Evolutionary conservation across 1,139 yeast species (phyloP).

Genomic region (Yamadazyma songkhlaensis): DNA sequence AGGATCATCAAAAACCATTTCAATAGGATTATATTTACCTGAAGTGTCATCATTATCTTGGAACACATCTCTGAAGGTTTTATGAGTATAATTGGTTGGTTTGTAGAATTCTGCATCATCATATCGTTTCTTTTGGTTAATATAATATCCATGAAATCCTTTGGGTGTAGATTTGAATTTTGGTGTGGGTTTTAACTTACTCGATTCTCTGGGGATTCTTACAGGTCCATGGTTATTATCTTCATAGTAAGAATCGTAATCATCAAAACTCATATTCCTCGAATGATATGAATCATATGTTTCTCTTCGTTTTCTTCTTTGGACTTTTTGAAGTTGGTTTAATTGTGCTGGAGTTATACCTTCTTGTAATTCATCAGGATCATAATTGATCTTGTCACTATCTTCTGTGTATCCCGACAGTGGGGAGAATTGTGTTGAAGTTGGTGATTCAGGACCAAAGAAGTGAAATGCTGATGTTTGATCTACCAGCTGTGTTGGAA

Average conservation of each 20-base stretch:
- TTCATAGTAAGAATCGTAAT: constrained; percentile 6
- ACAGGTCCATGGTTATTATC: constrained; percentile 1
- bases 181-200: constrained; percentile 3
- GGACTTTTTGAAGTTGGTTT: constrained; percentile 22
- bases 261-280: constrained; percentile 1
- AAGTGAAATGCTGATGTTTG: not conserved
- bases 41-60: constrained; percentile 28
- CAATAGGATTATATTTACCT: constrained; percentile 40
- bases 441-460: constrained; percentile 9
- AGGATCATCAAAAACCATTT: constrained; percentile 35
- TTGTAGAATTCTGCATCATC: constrained; percentile 32
- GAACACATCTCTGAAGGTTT: constrained; percentile 41
- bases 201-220: constrained; percentile 8
- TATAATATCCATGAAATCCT: constrained; percentile 30
- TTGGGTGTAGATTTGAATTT: constrained; percentile 2
- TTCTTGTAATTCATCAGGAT: constrained; percentile 31
- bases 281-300: constrained; percentile 5
- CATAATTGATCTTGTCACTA: constrained; percentile 12
- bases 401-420: constrained; percentile 1
- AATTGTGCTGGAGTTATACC: constrained; percentile 39
- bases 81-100: constrained; percentile 40
- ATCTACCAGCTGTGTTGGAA: constrained; percentile 1
- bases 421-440: constrained; percentile 6
- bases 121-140: constrained; percentile 33
- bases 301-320: constrained; percentile 4